These are phyloP conservation scores for Coniochaeta pulveracea DNA, from an alignment of 2,329 filamentous ascomycete genomes.

Conservation along the genomic window DNA sequence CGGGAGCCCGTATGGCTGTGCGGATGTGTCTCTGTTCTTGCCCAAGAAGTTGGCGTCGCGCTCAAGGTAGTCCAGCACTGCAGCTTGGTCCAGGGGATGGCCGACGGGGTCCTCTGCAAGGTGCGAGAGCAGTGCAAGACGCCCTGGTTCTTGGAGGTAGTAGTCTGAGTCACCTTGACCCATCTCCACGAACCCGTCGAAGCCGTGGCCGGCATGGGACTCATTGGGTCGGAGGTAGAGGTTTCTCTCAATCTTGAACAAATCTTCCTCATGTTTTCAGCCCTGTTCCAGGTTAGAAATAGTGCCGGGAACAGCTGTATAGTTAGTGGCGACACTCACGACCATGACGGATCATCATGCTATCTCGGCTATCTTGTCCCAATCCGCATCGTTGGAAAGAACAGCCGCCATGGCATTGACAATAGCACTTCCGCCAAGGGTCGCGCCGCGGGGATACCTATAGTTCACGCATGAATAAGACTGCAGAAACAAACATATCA, in stretches of 20 bases:
- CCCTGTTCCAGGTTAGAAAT: conserved; percentile 10
- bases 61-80: conserved; percentile 7
- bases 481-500: background rate
- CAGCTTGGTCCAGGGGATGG: conserved; percentile 8
- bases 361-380: conserved; percentile 13
- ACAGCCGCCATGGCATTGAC: conserved; percentile 21
- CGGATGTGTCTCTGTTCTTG: conserved; percentile 11
- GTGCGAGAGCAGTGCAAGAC: conserved; percentile 6
- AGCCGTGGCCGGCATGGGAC: conserved; percentile 8
- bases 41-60: conserved; percentile 13
- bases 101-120: conserved; percentile 8
- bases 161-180: conserved; percentile 7
- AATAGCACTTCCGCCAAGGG: conserved; percentile 23
- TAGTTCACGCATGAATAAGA: background rate
- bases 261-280: conserved; percentile 27
- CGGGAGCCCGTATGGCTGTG: conserved; percentile 15
- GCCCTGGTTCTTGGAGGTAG: conserved; percentile 4
- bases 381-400: conserved; percentile 22
- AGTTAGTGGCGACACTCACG: background rate
- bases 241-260: conserved; percentile 28
- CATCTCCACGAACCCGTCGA: conserved; percentile 7
- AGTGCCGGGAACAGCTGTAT: background rate
- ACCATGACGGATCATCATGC: conserved; percentile 9
- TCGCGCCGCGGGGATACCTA: conserved; percentile 23
- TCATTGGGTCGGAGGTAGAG: conserved; percentile 20